These are phyloP conservation scores for Aspergillus awamori DNA, from an alignment of 2,329 filamentous ascomycete genomes.

Conservation along the genomic window DNA sequence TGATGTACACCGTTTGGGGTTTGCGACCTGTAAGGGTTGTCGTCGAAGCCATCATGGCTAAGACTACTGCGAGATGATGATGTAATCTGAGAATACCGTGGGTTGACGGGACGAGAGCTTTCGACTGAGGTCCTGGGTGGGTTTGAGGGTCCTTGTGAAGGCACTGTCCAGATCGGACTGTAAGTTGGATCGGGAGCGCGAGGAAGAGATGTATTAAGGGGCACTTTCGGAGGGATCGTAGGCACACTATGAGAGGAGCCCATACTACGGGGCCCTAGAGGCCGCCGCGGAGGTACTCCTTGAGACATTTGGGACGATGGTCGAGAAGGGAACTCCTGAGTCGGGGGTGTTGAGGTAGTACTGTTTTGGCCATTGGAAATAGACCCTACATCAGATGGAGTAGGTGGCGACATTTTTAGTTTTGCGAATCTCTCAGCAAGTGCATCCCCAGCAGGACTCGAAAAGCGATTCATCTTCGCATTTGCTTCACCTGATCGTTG, in stretches of 20 bases:
- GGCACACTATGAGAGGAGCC: slow-evolving; percentile 38
- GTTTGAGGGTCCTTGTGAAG: slow-evolving; percentile 41
- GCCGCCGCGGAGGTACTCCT: slow-evolving; percentile 30
- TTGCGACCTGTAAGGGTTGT: slow-evolving; percentile 48
- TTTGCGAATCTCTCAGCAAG: slow-evolving; percentile 48
- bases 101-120: slow-evolving; percentile 41
- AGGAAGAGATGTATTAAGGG: slow-evolving; percentile 46
- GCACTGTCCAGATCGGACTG: slow-evolving; percentile 48
- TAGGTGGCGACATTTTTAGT: slow-evolving; percentile 34
- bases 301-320: slow-evolving; percentile 27
- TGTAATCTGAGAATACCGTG: slow-evolving; percentile 40
- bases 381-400: slow-evolving; percentile 15
- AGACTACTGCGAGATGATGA: slow-evolving; percentile 39
- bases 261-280: slow-evolving; percentile 49
- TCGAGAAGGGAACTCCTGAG: slow-evolving; percentile 27
- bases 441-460: slow-evolving; percentile 37
- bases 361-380: slow-evolving; percentile 16
- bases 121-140: slow-evolving; percentile 47
- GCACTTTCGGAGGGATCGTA: slow-evolving; percentile 48
- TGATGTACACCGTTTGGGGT: slow-evolving; percentile 48
- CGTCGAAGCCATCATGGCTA: slow-evolving; percentile 37
- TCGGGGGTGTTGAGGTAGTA: slow-evolving; percentile 14
- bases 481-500: slow-evolving; percentile 31
- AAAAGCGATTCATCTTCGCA: slow-evolving; percentile 28
- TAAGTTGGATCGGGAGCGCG: slow-evolving; percentile 54